Evolutionary conservation across 768 basidiomycete species (phyloP).

Genomic region (Steccherinum ochraceum): DNA sequence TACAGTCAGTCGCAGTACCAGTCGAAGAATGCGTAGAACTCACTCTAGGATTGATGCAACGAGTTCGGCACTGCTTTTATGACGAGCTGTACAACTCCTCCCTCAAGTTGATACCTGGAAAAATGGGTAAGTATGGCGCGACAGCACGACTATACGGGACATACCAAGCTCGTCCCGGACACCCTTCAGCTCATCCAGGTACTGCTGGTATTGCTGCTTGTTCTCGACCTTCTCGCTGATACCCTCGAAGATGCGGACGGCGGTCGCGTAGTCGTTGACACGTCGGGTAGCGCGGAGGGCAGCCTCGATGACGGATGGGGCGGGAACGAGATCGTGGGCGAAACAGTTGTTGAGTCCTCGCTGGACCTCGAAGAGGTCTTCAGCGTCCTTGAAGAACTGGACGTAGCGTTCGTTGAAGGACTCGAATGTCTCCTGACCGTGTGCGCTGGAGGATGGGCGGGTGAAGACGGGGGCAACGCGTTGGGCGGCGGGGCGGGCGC

Average conservation of each 20-base stretch:
- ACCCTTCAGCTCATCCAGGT: slow-evolving; percentile 84
- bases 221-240: slow-evolving; percentile 98
- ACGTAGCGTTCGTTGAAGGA: slow-evolving; percentile 92
- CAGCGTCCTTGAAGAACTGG: slow-evolving; percentile 85
- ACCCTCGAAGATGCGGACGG: slow-evolving; percentile 94
- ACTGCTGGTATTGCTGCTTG: slow-evolving; percentile 89
- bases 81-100: slow-evolving; percentile 57
- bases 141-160: slow-evolving; percentile 13
- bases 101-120: slow-evolving; percentile 51
- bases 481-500: slow-evolving; percentile 46
- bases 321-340: slow-evolving; percentile 93
- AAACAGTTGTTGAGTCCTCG: slow-evolving; percentile 99
- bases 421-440: slow-evolving; percentile 90
- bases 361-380: slow-evolving; percentile 98
- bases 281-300: slow-evolving; percentile 83
- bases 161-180: slow-evolving; percentile 89
- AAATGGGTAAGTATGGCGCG: background rate
- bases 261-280: slow-evolving; percentile 96
- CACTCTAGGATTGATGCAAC: background rate
- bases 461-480: slow-evolving; percentile 37
- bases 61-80: slow-evolving; percentile 9
- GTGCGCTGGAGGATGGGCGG: slow-evolving; percentile 50
- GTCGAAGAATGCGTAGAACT: background rate
- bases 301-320: slow-evolving; percentile 77
- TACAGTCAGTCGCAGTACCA: background rate